Conservation (phyloP, 1,284 basidiomycete genomes). For the Marasmius oreades region DNA sequence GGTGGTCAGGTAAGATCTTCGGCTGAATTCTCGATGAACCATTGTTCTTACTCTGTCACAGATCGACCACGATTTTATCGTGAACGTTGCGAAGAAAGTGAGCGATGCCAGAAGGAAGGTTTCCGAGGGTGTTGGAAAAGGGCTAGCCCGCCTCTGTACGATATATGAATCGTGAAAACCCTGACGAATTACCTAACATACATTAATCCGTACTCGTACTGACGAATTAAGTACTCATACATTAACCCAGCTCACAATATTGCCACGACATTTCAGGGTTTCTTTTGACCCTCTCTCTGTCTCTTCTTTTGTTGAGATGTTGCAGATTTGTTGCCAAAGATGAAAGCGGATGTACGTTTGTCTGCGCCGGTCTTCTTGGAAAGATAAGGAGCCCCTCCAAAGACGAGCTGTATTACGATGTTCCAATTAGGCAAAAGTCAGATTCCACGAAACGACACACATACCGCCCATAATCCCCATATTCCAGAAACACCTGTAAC, state of each 20-base stretch:
- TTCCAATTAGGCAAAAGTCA: background rate
- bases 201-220: background rate
- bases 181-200: background rate
- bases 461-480: constrained; percentile 71
- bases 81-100: constrained; percentile 58
- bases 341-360: constrained; percentile 73
- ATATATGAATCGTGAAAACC: constrained; percentile 28
- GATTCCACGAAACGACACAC: constrained; percentile 24
- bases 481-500: constrained; percentile 50
- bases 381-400: constrained; percentile 49
- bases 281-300: constrained; percentile 46
- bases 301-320: constrained; percentile 68
- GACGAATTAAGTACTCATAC: background rate
- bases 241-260: background rate
- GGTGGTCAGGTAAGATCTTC: constrained; percentile 38
- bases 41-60: constrained; percentile 23
- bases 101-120: constrained; percentile 67
- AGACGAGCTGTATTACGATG: constrained; percentile 50
- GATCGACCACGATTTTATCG: constrained; percentile 65
- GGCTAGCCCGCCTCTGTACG: constrained; percentile 51
- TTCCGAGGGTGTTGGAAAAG: constrained; percentile 68
- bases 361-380: constrained; percentile 77
- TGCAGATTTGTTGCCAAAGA: constrained; percentile 72
- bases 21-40: background rate
- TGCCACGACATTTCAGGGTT: constrained; percentile 25